phyloP scores from a whole-genome alignment of 1,284 basidiomycete genomes.

The Irpex sp. region DNA sequence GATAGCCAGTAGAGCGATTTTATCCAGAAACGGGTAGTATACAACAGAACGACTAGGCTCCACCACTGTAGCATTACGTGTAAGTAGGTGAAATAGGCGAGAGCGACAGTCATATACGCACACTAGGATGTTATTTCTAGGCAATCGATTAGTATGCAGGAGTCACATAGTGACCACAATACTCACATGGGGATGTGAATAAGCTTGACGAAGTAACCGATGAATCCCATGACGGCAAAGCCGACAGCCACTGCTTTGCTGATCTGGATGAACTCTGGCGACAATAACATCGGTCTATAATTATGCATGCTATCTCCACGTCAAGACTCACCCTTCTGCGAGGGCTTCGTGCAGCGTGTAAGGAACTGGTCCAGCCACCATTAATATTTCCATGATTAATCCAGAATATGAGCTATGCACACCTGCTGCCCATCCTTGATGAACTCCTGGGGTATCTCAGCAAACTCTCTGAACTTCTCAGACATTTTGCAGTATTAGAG shows the following conservation, averaged over 20 bases:
- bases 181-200: constrained; percentile 95
- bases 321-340: constrained; percentile 74
- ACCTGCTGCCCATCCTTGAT: constrained; percentile 92
- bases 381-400: constrained; percentile 3
- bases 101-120: constrained; percentile 44
- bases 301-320: neutral
- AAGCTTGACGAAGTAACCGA: constrained; percentile 93
- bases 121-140: constrained; percentile 93
- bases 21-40: constrained; percentile 2
- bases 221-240: constrained; percentile 97
- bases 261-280: constrained; percentile 85
- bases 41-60: constrained; percentile 43
- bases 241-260: constrained; percentile 92
- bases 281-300: neutral
- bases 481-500: constrained; percentile 57
- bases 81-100: constrained; percentile 1
- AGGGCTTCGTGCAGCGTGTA: constrained; percentile 96
- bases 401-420: constrained; percentile 22
- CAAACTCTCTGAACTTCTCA: constrained; percentile 87
- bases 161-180: constrained; percentile 4
- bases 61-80: constrained; percentile 45
- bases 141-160: constrained; percentile 20
- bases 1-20: neutral
- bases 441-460: constrained; percentile 91
- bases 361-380: constrained; percentile 67